Percentiles rank a stretch among this genome's conserved stretches.
Evolutionary conservation across 2,329 filamentous ascomycete genomes (phyloP).

Genomic region (Mollisia scopiformis): DNA sequence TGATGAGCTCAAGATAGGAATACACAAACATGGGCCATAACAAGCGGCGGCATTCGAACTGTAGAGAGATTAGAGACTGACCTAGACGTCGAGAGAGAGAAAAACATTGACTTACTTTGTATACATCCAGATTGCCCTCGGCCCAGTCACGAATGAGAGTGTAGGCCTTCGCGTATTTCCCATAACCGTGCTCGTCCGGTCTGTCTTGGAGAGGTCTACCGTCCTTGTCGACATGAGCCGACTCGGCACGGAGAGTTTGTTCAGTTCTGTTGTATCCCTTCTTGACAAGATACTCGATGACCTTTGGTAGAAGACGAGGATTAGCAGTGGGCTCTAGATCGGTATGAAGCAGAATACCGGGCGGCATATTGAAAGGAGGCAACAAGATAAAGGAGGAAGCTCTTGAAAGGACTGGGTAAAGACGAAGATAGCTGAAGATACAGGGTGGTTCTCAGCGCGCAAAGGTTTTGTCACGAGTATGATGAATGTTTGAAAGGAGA

Average conservation of each 20-base stretch:
- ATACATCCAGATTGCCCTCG: conserved; percentile 89
- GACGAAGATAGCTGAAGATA: not conserved
- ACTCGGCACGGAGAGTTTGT: conserved; percentile 89
- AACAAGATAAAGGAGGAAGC: not conserved
- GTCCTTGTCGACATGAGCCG: conserved; percentile 78
- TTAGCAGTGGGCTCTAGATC: not conserved
- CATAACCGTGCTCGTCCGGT: conserved; percentile 71
- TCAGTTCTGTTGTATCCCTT: conserved; percentile 94
- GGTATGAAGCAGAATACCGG: not conserved
- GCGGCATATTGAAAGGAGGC: not conserved
- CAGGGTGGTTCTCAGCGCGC: too few species aligned
- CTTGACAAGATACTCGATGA: conserved; percentile 94
- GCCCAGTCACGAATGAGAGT: conserved; percentile 79
- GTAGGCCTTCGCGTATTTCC: conserved; percentile 78
- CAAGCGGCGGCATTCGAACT: conserved; percentile 86
- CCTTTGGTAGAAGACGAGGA: conserved; percentile 41
- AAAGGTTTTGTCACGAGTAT: too few species aligned
- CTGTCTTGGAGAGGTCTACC: conserved; percentile 71
- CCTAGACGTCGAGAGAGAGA: not conserved
- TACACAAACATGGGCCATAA: conserved; percentile 96
- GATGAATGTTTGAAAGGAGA: too few species aligned
- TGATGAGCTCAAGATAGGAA: conserved; percentile 81
- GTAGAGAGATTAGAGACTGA: conserved; percentile 21
- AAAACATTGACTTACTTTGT: conserved; percentile 79
- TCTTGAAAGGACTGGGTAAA: not conserved